These are phyloP conservation scores for Graphilbum ipis-grandicollis DNA, from an alignment of 2,329 filamentous ascomycete genomes.

Conservation along the genomic window DNA sequence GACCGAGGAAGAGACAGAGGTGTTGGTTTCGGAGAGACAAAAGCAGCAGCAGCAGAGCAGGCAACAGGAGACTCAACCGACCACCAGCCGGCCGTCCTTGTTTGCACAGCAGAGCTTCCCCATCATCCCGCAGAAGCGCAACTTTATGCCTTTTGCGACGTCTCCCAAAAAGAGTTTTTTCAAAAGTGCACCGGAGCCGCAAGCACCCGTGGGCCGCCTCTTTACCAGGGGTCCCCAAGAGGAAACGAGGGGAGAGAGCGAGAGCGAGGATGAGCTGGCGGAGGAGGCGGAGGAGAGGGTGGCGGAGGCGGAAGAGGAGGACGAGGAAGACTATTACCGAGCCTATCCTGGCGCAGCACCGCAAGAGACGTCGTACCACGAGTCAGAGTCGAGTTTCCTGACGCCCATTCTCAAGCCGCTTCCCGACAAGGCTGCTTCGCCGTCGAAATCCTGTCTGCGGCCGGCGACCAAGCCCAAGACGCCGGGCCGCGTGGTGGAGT, in stretches of 20 bases:
- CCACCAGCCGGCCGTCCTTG: no score
- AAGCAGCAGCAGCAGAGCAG: no score
- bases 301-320: slow-evolving; percentile 1
- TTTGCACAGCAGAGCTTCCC: not conserved
- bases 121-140: not conserved
- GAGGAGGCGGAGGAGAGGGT: not conserved
- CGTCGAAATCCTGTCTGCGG: slow-evolving; percentile 37
- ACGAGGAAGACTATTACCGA: not conserved
- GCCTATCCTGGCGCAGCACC: no score
- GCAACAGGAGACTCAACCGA: no score
- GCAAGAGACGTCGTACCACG: slow-evolving; percentile 16
- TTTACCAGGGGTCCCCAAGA: not conserved
- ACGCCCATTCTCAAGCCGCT: slow-evolving; percentile 27
- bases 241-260: not conserved
- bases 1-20: no score
- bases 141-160: not conserved
- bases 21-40: no score
- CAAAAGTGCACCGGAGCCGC: not conserved
- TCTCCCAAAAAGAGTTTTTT: not conserved
- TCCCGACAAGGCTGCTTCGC: slow-evolving; percentile 33
- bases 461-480: slow-evolving; percentile 40
- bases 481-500: slow-evolving; percentile 40
- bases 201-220: not conserved
- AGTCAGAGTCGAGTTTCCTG: slow-evolving; percentile 18
- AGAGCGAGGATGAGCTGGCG: not conserved